These are phyloP conservation scores for Blastocystis sp. DNA, from an alignment of 352 stramenopile species.

Conservation along the genomic window DNA sequence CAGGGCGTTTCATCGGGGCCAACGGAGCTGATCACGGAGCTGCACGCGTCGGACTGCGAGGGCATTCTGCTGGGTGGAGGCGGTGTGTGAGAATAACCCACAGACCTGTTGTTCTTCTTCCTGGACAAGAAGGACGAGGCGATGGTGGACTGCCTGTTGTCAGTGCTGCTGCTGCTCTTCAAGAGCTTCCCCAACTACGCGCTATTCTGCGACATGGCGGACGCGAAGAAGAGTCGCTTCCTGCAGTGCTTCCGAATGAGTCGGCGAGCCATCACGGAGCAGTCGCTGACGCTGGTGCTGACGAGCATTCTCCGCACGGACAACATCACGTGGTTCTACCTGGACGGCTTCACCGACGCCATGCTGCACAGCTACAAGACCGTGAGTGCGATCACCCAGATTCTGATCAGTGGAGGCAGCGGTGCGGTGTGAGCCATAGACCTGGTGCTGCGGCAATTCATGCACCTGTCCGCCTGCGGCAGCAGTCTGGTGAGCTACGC, in stretches of 20 bases:
- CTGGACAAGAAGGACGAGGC: constrained; percentile 37
- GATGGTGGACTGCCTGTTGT: constrained; percentile 1
- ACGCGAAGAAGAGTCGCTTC: constrained; percentile 1
- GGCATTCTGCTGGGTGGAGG: constrained; percentile 28
- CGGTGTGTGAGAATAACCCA: neutral
- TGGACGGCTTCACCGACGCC: constrained; percentile 30
- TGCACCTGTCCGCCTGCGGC: neutral
- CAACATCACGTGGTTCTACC: constrained; percentile 13
- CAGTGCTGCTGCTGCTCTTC: constrained; percentile 42
- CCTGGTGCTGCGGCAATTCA: constrained; percentile 29
- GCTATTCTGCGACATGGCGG: constrained; percentile 1
- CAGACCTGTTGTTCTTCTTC: constrained; percentile 44
- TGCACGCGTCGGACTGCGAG: constrained; percentile 61
- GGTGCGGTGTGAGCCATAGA: neutral
- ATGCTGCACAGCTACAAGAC: constrained; percentile 43
- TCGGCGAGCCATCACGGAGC: constrained; percentile 3
- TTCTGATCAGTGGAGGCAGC: constrained; percentile 10
- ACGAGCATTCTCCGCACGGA: constrained; percentile 37
- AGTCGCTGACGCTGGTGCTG: constrained; percentile 43
- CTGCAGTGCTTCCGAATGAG: constrained; percentile 22
- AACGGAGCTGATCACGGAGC: constrained; percentile 10
- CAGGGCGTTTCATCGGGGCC: neutral
- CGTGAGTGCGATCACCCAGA: constrained; percentile 18
- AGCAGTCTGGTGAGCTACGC: constrained; percentile 1
- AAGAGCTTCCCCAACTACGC: constrained; percentile 35